phyloP scores from a whole-genome alignment of 2,329 filamentous ascomycete genomes.

The Pseudogymnoascus sp. region DNA sequence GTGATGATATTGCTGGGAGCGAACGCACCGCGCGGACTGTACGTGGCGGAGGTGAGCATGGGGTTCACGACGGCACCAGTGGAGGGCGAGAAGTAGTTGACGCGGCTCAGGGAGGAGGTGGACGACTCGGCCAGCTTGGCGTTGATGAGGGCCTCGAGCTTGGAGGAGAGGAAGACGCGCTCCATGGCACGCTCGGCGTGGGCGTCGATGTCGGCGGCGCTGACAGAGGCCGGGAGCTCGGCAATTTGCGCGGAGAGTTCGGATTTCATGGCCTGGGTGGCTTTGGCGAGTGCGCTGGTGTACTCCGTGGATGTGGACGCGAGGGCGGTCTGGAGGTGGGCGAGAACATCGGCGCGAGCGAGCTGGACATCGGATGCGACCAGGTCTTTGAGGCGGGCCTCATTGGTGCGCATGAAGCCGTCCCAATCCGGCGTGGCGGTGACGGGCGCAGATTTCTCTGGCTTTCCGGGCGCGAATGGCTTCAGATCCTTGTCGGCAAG shows the following conservation, averaged over 20 bases:
- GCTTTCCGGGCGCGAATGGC: background rate
- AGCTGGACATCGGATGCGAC: slow-evolving; percentile 30
- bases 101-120: slow-evolving; percentile 29
- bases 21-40: slow-evolving; percentile 25
- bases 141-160: slow-evolving; percentile 18
- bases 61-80: slow-evolving; percentile 58
- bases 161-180: background rate
- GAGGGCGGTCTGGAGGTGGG: background rate
- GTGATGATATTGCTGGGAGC: slow-evolving; percentile 16
- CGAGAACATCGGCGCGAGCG: slow-evolving; percentile 12
- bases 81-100: slow-evolving; percentile 66
- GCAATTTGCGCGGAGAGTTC: background rate
- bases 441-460: background rate
- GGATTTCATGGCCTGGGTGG: slow-evolving; percentile 1
- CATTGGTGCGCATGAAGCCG: slow-evolving; percentile 39
- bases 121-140: slow-evolving; percentile 12
- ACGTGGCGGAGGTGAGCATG: slow-evolving; percentile 50
- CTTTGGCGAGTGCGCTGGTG: background rate
- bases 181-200: background rate
- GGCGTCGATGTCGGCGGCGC: background rate
- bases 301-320: background rate
- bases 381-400: slow-evolving; percentile 33
- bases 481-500: slow-evolving; percentile 30
- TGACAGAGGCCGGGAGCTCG: slow-evolving; percentile 2
- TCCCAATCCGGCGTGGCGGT: slow-evolving; percentile 16